Conservation (phyloP, 176 grass and related monocot genomes). For the Juncus effusus region DNA sequence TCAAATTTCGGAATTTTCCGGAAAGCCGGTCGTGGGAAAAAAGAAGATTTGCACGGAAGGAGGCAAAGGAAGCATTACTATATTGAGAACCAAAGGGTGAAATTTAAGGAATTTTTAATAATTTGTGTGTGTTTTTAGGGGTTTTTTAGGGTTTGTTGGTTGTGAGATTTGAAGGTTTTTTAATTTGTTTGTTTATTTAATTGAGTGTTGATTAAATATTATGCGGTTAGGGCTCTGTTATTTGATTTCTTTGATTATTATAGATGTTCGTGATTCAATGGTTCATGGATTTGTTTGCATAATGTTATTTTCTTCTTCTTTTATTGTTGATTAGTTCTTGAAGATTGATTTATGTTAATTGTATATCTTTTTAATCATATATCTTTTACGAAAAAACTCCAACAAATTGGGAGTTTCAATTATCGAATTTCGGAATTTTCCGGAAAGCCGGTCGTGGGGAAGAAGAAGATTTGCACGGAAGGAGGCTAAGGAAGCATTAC, state of each 20-base stretch:
- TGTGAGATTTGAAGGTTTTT: no score
- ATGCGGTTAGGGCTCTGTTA: no score
- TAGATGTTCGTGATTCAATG: no score
- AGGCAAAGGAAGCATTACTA: conserved; percentile 95
- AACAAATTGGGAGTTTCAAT: conserved; percentile 30
- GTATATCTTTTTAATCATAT: no score
- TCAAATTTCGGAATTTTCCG: conserved; percentile 72
- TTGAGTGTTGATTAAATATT: background rate
- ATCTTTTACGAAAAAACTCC: conserved; percentile 24
- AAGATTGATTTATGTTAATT: no score
- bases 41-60: conserved; percentile 81
- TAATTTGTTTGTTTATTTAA: background rate
- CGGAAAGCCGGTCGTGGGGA: conserved; percentile 79
- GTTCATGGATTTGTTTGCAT: no score
- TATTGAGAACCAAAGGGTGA: conserved; percentile 87
- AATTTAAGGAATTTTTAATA: background rate
- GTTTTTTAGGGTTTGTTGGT: no score
- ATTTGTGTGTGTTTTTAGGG: no score
- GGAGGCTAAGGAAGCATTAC: conserved; percentile 93
- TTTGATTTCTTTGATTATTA: no score
- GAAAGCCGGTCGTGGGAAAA: conserved; percentile 81
- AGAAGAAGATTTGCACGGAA: conserved; percentile 82
- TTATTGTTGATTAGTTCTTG: no score
- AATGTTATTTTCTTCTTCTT: no score
- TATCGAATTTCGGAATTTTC: conserved; percentile 67